These are phyloP conservation scores for Hypoxylon trugodes DNA, from an alignment of 495 filamentous ascomycete species.

Conservation along the genomic window DNA sequence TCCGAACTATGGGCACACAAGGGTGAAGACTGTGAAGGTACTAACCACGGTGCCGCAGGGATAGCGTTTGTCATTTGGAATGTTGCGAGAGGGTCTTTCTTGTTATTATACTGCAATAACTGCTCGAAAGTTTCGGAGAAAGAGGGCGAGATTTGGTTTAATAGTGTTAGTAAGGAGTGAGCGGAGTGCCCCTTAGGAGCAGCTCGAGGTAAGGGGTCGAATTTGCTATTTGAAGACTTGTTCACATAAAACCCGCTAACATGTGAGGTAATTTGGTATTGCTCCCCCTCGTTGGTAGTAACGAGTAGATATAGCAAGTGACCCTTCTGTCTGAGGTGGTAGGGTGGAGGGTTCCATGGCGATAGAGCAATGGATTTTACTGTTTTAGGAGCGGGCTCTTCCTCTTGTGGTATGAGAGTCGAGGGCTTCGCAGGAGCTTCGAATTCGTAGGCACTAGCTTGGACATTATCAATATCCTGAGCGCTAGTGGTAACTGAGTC, in stretches of 20 bases:
- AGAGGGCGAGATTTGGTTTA: constrained; percentile 79
- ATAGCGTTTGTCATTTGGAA: constrained; percentile 95
- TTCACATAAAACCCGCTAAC: constrained; percentile 97
- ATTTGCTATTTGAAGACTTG: constrained; percentile 87
- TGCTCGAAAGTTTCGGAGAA: constrained; percentile 77
- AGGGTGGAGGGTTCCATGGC: constrained; percentile 95
- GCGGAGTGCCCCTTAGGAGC: constrained; percentile 73
- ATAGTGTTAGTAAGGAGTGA: constrained; percentile 86
- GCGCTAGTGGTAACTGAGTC: constrained; percentile 69
- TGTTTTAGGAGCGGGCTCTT: constrained; percentile 78
- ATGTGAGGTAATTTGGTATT: constrained; percentile 90
- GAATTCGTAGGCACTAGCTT: constrained; percentile 76
- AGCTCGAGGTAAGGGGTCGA: constrained; percentile 82
- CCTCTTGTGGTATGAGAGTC: constrained; percentile 72
- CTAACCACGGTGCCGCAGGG: constrained; percentile 91
- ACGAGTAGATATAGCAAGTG: constrained; percentile 92
- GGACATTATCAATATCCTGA: constrained; percentile 60
- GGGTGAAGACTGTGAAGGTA: constrained; percentile 70
- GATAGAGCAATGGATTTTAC: constrained; percentile 89
- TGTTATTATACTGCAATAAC: constrained; percentile 80
- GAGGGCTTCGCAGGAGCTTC: constrained; percentile 69
- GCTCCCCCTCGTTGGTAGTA: constrained; percentile 90
- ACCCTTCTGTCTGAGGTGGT: constrained; percentile 86
- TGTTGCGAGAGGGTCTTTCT: constrained; percentile 86
- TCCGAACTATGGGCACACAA: constrained; percentile 79